Conservation (phyloP, 2,329 filamentous ascomycete species). For the Phymatotrichopsis omnivora region DNA sequence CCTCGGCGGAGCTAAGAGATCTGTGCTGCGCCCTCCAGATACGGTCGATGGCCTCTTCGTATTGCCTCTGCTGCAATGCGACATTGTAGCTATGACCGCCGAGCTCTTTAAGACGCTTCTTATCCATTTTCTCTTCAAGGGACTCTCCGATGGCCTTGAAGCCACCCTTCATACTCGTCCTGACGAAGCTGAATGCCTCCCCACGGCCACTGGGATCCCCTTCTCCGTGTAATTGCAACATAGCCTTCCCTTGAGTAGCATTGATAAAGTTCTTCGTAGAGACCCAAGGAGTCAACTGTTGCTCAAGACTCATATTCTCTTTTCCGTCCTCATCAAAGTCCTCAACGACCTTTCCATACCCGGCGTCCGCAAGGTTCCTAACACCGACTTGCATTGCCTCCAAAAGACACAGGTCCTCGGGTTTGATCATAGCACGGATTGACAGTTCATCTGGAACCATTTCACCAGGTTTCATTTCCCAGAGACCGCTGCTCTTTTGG, state of each 20-base stretch:
- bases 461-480: conserved; percentile 66
- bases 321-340: conserved; percentile 41
- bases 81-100: conserved; percentile 97
- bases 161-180: conserved; percentile 97
- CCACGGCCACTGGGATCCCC: conserved; percentile 91
- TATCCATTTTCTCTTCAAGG: conserved; percentile 32
- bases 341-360: conserved; percentile 59
- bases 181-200: conserved; percentile 92
- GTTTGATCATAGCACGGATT: conserved; percentile 80
- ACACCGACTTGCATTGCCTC: conserved; percentile 95
- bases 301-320: conserved; percentile 42
- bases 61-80: conserved; percentile 81
- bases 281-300: conserved; percentile 90
- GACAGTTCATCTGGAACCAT: conserved; percentile 67
- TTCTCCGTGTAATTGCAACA: conserved; percentile 88
- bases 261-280: conserved; percentile 94
- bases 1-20: conserved; percentile 28
- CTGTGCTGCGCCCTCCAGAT: conserved; percentile 60
- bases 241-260: conserved; percentile 87
- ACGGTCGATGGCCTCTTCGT: conserved; percentile 78
- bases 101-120: conserved; percentile 31
- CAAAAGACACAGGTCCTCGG: conserved; percentile 86
- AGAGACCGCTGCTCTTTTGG: conserved; percentile 74
- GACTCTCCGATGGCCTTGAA: conserved; percentile 38
- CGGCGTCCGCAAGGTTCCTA: conserved; percentile 82